Conservation (phyloP, 2,329 filamentous ascomycete genomes). For the Pestalotiopsis sp. region DNA sequence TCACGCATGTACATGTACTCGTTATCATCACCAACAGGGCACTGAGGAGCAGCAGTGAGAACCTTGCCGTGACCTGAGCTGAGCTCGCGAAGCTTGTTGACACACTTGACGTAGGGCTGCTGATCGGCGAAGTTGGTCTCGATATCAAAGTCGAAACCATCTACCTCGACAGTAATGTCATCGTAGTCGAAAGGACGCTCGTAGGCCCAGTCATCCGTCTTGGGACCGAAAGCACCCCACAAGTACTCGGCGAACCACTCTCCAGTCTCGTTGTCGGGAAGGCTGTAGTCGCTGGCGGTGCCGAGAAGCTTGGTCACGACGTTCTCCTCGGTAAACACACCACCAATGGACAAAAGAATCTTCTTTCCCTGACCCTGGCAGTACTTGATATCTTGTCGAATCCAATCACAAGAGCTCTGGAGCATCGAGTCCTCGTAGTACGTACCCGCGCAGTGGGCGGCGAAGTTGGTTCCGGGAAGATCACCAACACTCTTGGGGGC, state of each 20-base stretch:
- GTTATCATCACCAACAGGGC: conserved; percentile 33
- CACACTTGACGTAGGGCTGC: conserved; percentile 23
- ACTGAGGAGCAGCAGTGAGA: conserved; percentile 45
- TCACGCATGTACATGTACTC: conserved; percentile 35
- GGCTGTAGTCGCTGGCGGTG: conserved; percentile 33
- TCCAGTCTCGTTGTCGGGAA: conserved; percentile 1
- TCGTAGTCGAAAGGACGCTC: conserved; percentile 12
- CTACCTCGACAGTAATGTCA: conserved; percentile 13
- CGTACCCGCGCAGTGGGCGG: conserved; percentile 36
- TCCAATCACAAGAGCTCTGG: conserved; percentile 1
- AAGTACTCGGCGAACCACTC: conserved; percentile 9
- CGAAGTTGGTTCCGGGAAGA: conserved; percentile 43
- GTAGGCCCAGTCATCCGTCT: not conserved
- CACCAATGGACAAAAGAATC: conserved; percentile 66
- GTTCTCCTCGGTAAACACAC: conserved; percentile 28
- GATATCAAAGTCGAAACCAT: conserved; percentile 30
- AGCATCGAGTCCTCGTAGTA: conserved; percentile 33
- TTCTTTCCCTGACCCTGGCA: conserved; percentile 65
- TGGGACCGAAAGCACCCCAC: conserved; percentile 5
- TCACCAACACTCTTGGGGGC: conserved; percentile 34
- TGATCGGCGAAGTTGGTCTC: conserved; percentile 20
- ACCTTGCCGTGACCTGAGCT: conserved; percentile 21
- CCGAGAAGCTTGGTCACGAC: conserved; percentile 25
- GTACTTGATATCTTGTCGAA: conserved; percentile 34
- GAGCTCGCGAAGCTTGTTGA: conserved; percentile 27